Base-by-base conservation (phyloP, 139 green algal species). In the Picochlorum sp. region DNA sequence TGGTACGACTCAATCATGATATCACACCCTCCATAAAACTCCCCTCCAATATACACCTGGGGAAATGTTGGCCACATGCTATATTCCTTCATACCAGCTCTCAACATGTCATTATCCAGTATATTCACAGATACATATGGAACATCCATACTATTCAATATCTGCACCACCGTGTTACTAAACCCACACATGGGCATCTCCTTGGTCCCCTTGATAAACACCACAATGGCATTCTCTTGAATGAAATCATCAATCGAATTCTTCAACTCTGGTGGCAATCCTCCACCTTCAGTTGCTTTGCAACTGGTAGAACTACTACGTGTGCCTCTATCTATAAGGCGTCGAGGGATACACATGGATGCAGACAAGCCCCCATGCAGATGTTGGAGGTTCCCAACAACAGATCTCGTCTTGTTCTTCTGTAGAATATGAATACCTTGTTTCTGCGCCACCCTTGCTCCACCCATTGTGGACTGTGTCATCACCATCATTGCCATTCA, bases 21-120 rank as follows among this genome's bases (percentile, higher is more conserved):
- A 79, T 99, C 94, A 45, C 87, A 96, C 6, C 94, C 94, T 11
- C 94, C 94, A 66, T 86, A 89, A 61, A 99, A 95, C 74, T 98
- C 92, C 0, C 86, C 87, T 51, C 86, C 84, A 34, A 95, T 84
- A 78, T 98, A 98, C 11, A 98, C 74, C 75, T 97, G 86, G 2
- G 86, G 88, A 68, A 91, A 96, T 11, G 90, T 95, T 14, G 89
- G 91, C 90, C 88, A 96, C 24, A 79, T 67, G 2, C 62, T 80
- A 63, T 76, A 86, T 66, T 89, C 86, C 72, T 96, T 96, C 86
- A 96, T 92, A 61, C 88, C 77, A 52, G 26, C 82, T 44, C 88
- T 70, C 32, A 99, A 62, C 14, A 70, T 63, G 10, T 98, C 90
- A 61, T 95, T 81, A 38, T 91, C 89, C 45, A 99, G 68, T 34